Evolutionary conservation across 176 grass and related monocot genomes (phyloP), one percentile per base, ranked within the genome.

Genomic region (Oropetium thomaeum): DNA sequence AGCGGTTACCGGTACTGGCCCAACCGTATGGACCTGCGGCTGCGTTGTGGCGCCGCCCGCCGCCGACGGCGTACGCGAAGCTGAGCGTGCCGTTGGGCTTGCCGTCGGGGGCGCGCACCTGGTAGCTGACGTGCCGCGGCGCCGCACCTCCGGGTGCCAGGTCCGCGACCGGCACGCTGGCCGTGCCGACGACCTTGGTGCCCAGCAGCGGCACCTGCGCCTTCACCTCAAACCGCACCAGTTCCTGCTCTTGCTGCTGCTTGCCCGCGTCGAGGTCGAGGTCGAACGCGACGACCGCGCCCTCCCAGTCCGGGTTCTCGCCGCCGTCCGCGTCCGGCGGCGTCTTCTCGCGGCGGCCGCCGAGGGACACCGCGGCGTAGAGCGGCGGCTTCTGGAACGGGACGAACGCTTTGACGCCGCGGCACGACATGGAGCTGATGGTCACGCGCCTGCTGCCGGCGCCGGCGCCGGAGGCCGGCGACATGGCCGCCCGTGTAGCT

Each of bases 21-120:
- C n/a, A n/a, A 12, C 59, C 8, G 51, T 42, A 22, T 71, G 62
- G 57, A 84, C 15, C 75, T 61, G 52, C 55, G 63, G 63, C 77
- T 53, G 84, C 57, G 60, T n/a, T n/a, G n/a, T n/a, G n/a, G n/a
- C n/a, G n/a, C n/a, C n/a, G n/a, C n/a, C 59, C 15, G 35, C 38
- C 8, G 72, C 11, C 73, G 85, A 87, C 2, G 67, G 47, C 31
- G 79, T 72, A 82, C 0, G 74, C 59, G 62, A 92, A 86, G 14
- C 45, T 83, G 69, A 92, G 79, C 45, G 58, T 92, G 45, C 90
- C 90, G 48, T 92, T 92, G 14, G 90, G 32, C 77, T 83, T 92
- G 7, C 90, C 79, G 45, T 89, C 86, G 39, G 90, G 58, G 53
- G 49, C 59, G 45, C 75, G 29, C 38, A 92, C 78, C 75, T 92